Evolutionary conservation across 768 basidiomycete genomes (phyloP), one percentile per base, ranked within the genome.

Genomic region (Lentinula edodes): DNA sequence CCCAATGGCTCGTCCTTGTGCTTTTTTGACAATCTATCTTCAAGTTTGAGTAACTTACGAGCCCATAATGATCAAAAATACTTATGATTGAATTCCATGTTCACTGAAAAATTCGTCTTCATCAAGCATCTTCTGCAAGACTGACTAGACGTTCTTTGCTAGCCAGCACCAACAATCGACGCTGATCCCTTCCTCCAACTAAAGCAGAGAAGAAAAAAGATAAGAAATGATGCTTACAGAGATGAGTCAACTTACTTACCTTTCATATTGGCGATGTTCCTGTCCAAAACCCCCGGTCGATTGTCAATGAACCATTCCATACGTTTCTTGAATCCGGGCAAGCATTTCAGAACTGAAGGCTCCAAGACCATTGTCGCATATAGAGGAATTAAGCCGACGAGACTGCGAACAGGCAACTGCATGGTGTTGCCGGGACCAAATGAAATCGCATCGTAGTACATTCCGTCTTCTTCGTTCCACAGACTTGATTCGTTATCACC

Each of bases 251-350:
- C 13, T 35, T 15, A 20, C 5, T 28, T 56, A 56, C 91, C 86
- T 75, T 88, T 90, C 85, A 98, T 95, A 73, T 96, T 97, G 5
- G 97, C 95, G 81, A 98, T 93, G 73, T 97, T 99, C 66, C 97
- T 80, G 54, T 82, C 83, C 12, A 93, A 89, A 45, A 98, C 84
- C 61, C 88, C 91, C 0, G 89, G 87, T n/a, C 95, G 78, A 73
- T 98, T 91, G 68, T 97, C 87, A 57, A 98, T 85, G 77, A 98
- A 99, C 97, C 97, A 98, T 63, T 99, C 93, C 85, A 99, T 85
- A 42, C 97, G 85, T 76, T 98, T 98, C 79, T 93, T 98, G 83
- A 99, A 99, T 1, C 97, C 95, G 7, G 95, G 95, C 78, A 98
- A 91, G 34, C 90, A 85, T 69, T 93, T 93, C 66, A 99, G 82